phyloP scores from a whole-genome alignment of 164 flowering plant genomes.

The Amborella trichopoda region DNA sequence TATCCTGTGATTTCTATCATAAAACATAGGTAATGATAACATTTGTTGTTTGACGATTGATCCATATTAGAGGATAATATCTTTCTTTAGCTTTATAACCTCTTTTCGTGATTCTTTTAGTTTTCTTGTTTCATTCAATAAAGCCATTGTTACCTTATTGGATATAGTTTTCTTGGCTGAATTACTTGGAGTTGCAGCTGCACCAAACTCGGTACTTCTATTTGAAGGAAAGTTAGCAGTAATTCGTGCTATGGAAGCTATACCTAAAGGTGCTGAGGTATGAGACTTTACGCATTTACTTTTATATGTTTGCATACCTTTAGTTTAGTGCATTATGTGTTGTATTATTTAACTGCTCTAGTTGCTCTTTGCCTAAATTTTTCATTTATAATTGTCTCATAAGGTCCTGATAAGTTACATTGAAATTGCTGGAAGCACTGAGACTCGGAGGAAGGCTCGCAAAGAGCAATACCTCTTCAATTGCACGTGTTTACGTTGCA shows the following conservation, averaged over 20 bases:
- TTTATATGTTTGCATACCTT: no score
- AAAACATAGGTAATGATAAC: slow-evolving; percentile 86
- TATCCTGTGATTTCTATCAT: slow-evolving; percentile 90
- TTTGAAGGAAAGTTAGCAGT: slow-evolving; percentile 79
- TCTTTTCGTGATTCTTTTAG: no score
- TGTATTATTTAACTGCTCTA: neutral
- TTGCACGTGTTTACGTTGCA: slow-evolving; percentile 74
- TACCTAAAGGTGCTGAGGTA: slow-evolving; percentile 80
- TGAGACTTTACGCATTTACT: slow-evolving; percentile 3
- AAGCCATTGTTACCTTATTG: no score
- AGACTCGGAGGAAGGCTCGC: slow-evolving; percentile 70
- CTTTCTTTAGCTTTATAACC: no score
- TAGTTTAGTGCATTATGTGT: no score
- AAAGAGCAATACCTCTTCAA: slow-evolving; percentile 75
- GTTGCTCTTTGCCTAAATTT: slow-evolving; percentile 1
- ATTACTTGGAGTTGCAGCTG: slow-evolving; percentile 45
- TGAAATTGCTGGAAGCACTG: slow-evolving; percentile 92
- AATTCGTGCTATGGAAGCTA: slow-evolving; percentile 74
- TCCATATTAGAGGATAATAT: no score
- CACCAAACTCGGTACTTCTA: slow-evolving; percentile 82
- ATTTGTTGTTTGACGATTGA: no score
- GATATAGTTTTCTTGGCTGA: slow-evolving; percentile 7
- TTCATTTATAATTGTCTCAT: slow-evolving; percentile 5
- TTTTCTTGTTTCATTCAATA: no score
- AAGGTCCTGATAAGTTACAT: slow-evolving; percentile 84